Evolutionary conservation across 495 filamentous ascomycete genomes (phyloP), one percentile per base, ranked within the genome.

Genomic region (Xeromyces bisporus): DNA sequence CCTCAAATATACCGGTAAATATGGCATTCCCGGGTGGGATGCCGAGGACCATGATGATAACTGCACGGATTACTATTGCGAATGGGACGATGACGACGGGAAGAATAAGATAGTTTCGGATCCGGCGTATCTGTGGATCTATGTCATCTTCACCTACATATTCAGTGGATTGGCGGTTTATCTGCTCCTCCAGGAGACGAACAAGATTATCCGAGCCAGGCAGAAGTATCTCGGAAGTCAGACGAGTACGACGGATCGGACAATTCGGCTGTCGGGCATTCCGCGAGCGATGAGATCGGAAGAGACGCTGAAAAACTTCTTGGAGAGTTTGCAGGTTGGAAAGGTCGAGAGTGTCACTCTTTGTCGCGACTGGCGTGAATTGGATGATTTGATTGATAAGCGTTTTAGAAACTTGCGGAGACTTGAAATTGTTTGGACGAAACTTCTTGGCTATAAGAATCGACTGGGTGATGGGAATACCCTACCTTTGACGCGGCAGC

Each of bases 141-240:
- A 94, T 46, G 64, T 94, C 7, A 60, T 76, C 15, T 94, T 96
- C 44, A 76, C 84, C 5, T 99, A 93, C 55, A 55, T 94, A 15
- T 96, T 96, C 50, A 87, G 75, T 10, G 71, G 62, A 0, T 52
- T 96, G 23, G 77, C 75, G 0, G 52, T 94, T n/a, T 93, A 82
- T 43, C 62, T 93, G 40, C 70, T 93, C 41, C 59, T 86, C 16
- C 67, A 66, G 10, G 75, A 92, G 52, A 94, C 91, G 1, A 64
- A 73, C 35, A 76, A 71, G 32, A 74, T 99, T 15, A 87, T 96
- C 35, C 66, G 73, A 26, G 65, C 83, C 16, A 69, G 91, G 13
- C 91, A 99, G 48, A 73, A 81, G 26, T 96, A 94, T 47, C 70
- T 99, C 13, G 89, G 87, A 1, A 80, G 74, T 18, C 86, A 94